These are phyloP conservation scores for Jatropha multifida DNA, from an alignment of 441 rosid species.

Conservation along the genomic window DNA sequence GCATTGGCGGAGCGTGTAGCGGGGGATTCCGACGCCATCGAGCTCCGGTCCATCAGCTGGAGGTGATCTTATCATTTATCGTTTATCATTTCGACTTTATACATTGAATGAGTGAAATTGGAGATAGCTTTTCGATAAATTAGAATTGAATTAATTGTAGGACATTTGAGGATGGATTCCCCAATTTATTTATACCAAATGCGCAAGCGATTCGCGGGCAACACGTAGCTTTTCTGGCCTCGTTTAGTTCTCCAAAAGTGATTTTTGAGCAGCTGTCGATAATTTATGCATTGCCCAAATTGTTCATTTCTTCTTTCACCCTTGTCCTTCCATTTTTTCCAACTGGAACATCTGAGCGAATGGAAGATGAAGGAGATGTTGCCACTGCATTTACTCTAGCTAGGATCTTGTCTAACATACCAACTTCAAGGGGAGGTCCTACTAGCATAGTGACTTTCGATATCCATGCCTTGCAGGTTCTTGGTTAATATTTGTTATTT, in stretches of 20 bases:
- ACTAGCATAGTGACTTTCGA: slow-evolving; percentile 93
- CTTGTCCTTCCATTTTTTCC: slow-evolving; percentile 95
- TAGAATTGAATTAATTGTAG: slow-evolving; percentile 31
- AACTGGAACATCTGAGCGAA: slow-evolving; percentile 92
- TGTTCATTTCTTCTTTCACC: slow-evolving; percentile 86
- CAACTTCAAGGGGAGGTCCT: slow-evolving; percentile 86
- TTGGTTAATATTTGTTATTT: neutral
- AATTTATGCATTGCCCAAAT: slow-evolving; percentile 80
- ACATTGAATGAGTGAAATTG: slow-evolving; percentile 1
- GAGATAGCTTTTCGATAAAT: neutral
- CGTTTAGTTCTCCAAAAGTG: slow-evolving; percentile 83
- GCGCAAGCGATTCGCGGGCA: slow-evolving; percentile 93
- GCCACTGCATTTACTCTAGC: slow-evolving; percentile 97
- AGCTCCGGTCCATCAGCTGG: slow-evolving; percentile 83
- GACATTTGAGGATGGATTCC: slow-evolving; percentile 88
- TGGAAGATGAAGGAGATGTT: slow-evolving; percentile 98
- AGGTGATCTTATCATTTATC: slow-evolving; percentile 38
- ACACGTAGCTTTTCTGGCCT: slow-evolving; percentile 87
- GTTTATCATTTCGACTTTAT: too few relatives aligned
- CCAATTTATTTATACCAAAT: slow-evolving; percentile 87
- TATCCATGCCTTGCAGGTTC: slow-evolving; percentile 96
- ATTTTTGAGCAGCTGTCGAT: slow-evolving; percentile 93
- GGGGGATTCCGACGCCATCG: slow-evolving; percentile 68
- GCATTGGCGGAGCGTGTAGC: slow-evolving; percentile 79
- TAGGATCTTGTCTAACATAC: slow-evolving; percentile 83